Percentiles rank a stretch among this genome's conserved stretches.
These are phyloP conservation scores for Botrytis aclada DNA, from an alignment of 2,329 filamentous ascomycete genomes.

Conservation along the genomic window DNA sequence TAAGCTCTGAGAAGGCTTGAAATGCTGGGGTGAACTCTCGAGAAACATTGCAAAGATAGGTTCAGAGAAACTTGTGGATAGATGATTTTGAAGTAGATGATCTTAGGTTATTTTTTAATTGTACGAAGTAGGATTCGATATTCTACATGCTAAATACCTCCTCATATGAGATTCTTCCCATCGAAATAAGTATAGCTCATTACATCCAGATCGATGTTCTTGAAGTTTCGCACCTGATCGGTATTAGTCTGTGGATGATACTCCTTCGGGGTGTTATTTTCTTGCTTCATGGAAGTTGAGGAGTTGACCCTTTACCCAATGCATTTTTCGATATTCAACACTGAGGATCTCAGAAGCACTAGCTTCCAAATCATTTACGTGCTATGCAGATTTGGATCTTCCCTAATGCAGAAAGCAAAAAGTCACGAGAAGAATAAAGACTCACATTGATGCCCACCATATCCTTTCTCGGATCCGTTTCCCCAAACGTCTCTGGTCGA, in stretches of 20 bases:
- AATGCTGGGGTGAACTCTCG: too few relatives aligned
- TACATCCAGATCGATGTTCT: constrained; percentile 26
- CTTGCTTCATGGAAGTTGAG: not conserved
- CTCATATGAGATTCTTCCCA: constrained; percentile 25
- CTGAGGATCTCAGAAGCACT: not conserved
- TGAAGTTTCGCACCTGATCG: constrained; percentile 28
- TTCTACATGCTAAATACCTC: too few relatives aligned
- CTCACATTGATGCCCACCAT: constrained; percentile 30
- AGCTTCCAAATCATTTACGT: not conserved
- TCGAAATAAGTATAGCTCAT: constrained; percentile 28
- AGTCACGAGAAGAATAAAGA: not conserved
- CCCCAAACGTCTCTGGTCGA: not conserved
- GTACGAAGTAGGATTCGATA: too few relatives aligned
- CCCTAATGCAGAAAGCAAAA: not conserved
- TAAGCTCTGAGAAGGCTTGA: too few relatives aligned
- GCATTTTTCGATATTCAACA: too few relatives aligned
- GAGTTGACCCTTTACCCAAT: too few relatives aligned
- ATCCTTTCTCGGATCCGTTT: constrained; percentile 28
- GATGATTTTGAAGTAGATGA: too few relatives aligned
- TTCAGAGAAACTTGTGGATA: too few relatives aligned
- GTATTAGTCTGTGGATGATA: not conserved
- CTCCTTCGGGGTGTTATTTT: not conserved
- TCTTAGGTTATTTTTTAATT: too few relatives aligned
- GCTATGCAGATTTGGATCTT: not conserved
- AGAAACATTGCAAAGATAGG: too few relatives aligned